A percentile compares a stretch with the other conserved stretches of the same genome.
These are phyloP conservation scores for Pleurostoma richardsiae DNA, from an alignment of 2,329 filamentous ascomycete species.

Conservation along the genomic window DNA sequence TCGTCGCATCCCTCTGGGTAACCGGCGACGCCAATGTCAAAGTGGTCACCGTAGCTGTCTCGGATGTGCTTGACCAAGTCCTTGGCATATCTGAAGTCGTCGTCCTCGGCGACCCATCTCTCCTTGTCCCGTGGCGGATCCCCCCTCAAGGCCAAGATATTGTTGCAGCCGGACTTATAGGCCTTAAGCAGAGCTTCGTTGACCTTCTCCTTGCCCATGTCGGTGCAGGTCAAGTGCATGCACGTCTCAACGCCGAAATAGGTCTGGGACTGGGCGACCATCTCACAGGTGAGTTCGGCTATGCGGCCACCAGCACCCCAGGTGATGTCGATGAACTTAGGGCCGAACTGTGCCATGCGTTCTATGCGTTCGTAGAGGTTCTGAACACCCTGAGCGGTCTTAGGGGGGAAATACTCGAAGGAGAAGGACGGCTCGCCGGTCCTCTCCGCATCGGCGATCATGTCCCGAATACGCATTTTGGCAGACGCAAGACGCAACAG, in stretches of 20 bases:
- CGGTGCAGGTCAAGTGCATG: conserved; percentile 98
- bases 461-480: conserved; percentile 93
- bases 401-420: conserved; percentile 98
- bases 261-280: conserved; percentile 93
- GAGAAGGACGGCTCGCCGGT: conserved; percentile 85
- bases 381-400: conserved; percentile 95
- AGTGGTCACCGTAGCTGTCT: conserved; percentile 77
- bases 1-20: conserved; percentile 96
- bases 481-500: conserved; percentile 2
- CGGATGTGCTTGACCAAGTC: conserved; percentile 79
- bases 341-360: conserved; percentile 92
- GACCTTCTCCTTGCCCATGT: conserved; percentile 91
- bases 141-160: conserved; percentile 89
- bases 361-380: conserved; percentile 99
- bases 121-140: conserved; percentile 92
- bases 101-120: conserved; percentile 84
- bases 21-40: conserved; percentile 94
- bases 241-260: conserved; percentile 96
- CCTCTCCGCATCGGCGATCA: conserved; percentile 76
- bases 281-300: conserved; percentile 90
- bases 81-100: conserved; percentile 85
- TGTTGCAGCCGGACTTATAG: conserved; percentile 93
- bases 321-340: conserved; percentile 95
- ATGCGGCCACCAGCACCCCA: conserved; percentile 94
- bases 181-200: conserved; percentile 82